These are phyloP conservation scores for Flaveria brownii DNA, from an alignment of 129 eudicot genomes.

Conservation along the genomic window DNA sequence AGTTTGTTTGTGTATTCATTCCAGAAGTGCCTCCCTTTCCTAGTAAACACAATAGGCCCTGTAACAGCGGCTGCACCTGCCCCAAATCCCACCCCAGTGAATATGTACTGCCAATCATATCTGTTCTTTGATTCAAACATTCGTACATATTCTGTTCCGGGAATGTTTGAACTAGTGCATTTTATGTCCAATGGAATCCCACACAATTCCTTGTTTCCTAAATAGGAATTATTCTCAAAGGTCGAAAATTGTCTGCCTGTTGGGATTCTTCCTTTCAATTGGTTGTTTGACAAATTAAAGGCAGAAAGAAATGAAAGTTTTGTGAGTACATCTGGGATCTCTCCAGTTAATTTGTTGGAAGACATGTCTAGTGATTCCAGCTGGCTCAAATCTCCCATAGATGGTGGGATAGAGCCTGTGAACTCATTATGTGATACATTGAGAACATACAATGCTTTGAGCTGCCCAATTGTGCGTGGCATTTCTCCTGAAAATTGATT, in stretches of 20 bases:
- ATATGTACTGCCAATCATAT: conserved; percentile 56
- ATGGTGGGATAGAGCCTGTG: conserved; percentile 54
- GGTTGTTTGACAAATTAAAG: conserved; percentile 59
- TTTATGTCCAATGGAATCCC: conserved; percentile 40
- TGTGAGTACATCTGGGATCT: conserved; percentile 47
- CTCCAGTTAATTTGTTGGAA: conserved; percentile 48
- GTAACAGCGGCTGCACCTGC: conserved; percentile 60
- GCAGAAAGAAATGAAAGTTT: conserved; percentile 43
- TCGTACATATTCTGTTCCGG: conserved; percentile 19
- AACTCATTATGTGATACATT: conserved; percentile 58
- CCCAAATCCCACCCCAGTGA: conserved; percentile 72
- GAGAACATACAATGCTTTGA: conserved; percentile 46
- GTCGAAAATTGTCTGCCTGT: conserved; percentile 42
- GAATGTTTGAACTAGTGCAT: conserved; percentile 18
- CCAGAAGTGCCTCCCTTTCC: conserved; percentile 45
- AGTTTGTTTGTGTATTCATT: conserved; percentile 42
- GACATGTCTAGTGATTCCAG: conserved; percentile 76
- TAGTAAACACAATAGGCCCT: conserved; percentile 52
- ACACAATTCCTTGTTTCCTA: conserved; percentile 56
- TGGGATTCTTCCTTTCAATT: conserved; percentile 52
- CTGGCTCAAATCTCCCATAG: conserved; percentile 51
- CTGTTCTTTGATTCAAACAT: not conserved
- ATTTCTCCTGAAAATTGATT: conserved; percentile 54
- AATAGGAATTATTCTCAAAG: conserved; percentile 40
- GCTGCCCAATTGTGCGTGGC: conserved; percentile 50